Conservation (phyloP, 2,329 filamentous ascomycete genomes). For the Hymenoscyphus scutula region DNA sequence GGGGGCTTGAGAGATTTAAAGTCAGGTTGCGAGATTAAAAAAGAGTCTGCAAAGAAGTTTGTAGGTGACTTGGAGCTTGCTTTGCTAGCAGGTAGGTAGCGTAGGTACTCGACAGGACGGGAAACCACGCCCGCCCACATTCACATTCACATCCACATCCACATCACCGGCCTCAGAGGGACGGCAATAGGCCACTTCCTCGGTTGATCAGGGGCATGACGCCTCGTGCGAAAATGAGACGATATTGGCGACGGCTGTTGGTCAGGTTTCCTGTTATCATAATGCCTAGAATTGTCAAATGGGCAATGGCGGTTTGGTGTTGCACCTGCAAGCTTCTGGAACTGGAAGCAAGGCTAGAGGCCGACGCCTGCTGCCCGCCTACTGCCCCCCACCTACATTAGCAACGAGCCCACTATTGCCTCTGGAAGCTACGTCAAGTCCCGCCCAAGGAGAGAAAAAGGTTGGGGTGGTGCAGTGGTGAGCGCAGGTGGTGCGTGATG, state of each 20-base stretch:
- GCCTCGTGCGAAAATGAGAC: neutral
- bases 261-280: slow-evolving; percentile 6
- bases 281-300: slow-evolving; percentile 5
- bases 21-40: neutral
- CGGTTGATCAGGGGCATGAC: neutral
- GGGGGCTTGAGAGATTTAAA: neutral
- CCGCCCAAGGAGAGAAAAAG: neutral
- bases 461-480: neutral
- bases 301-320: neutral
- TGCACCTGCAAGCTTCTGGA: neutral
- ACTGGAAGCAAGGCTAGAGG: neutral
- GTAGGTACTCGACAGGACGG: no score
- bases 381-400: neutral
- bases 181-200: neutral
- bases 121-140: neutral
- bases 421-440: neutral
- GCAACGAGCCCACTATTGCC: neutral
- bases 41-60: neutral
- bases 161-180: neutral
- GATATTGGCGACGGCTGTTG: neutral
- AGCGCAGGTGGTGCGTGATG: neutral
- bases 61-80: neutral
- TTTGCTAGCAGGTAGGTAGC: neutral
- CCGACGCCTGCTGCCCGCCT: no score
- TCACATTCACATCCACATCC: no score